These are phyloP conservation scores for Dendrobium nobile DNA, from an alignment of 106 monocot species.

Conservation along the genomic window DNA sequence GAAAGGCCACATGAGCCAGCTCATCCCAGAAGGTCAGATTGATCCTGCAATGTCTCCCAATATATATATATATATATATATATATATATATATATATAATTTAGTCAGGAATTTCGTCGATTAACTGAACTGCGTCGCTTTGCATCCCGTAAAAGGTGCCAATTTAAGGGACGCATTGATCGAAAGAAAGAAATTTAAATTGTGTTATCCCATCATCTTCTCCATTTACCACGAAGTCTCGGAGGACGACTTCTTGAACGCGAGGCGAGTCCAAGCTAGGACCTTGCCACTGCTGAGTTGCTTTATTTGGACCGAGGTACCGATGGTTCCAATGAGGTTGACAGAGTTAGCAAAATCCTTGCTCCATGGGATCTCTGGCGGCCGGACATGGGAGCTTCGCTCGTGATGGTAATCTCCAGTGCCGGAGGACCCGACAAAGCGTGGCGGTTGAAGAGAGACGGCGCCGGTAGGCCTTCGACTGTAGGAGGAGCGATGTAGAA, in stretches of 20 bases:
- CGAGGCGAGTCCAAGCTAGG: conserved; percentile 74
- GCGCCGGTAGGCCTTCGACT: background rate
- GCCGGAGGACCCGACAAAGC: background rate
- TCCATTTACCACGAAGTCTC: conserved; percentile 50
- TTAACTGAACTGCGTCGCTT: background rate
- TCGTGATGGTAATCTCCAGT: conserved; percentile 1
- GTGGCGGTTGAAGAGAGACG: background rate
- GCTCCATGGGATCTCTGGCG: conserved; percentile 12
- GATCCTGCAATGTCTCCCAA: conserved; percentile 44
- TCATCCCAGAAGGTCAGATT: conserved; percentile 89
- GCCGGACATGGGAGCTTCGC: background rate
- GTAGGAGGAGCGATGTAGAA: background rate
- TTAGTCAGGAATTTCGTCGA: background rate
- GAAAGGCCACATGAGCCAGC: conserved; percentile 68
- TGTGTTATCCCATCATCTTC: background rate
- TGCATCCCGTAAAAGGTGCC: background rate
- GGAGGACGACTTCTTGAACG: conserved; percentile 51
- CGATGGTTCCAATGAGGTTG: conserved; percentile 59
- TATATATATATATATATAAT: background rate
- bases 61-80: background rate
- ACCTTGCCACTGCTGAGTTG: conserved; percentile 64
- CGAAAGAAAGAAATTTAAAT: background rate
- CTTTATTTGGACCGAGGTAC: conserved; percentile 59
- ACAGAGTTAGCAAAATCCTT: conserved; percentile 38
- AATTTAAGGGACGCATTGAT: background rate